Evolutionary conservation across 2,329 filamentous ascomycete genomes (phyloP), one percentile per base, ranked within the genome.

Genomic region (Ophiocordyceps camponoti-saundersi): DNA sequence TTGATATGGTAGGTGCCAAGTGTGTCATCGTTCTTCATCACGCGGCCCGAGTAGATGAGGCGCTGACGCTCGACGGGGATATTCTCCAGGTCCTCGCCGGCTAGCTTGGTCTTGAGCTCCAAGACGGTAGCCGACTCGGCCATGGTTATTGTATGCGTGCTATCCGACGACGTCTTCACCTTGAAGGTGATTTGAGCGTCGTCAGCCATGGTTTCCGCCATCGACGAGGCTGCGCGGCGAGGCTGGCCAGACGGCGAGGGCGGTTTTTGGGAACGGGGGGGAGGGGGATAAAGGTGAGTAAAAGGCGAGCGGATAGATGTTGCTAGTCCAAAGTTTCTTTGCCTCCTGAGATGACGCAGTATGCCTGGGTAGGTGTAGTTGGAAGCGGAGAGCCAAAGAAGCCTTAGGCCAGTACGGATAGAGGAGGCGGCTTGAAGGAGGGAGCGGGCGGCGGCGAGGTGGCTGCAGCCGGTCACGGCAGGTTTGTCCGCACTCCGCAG

Each of bases 41-140:
- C 90, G 50, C 90, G 82, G 46, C 92, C 92, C 6, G 90, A 95
- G 71, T 96, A 98, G 67, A 98, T 98, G 52, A 98, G 73, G 50
- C 92, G 85, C 68, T 96, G 90, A 55, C 88, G 79, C 59, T 94
- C 87, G 47, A 82, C 74, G 32, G 92, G 83, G 48, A 95, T 80
- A 62, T 94, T 82, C 63, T 93, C 90, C 59, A 82, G 86, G 56
- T 94, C 87, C 48, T 79, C 67, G 30, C 77, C 75, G 6, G 89
- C 78, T 39, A 98, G 80, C 71, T 90, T 95, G 51, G 75, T 77
- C 74, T 98, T 98, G 56, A 98, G 76, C 51, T 95, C 88, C 48
- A 77, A 72, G 42, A 96, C 82, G 8, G 82, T 84, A 44, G 82
- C 85, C 34, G 78, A 76, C 53, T 83, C 75, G 48, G 83, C 66